Percentiles rank a stretch among this genome's conserved stretches.
These are phyloP conservation scores for Hamigera avellanea DNA, from an alignment of 495 filamentous ascomycete species.

Conservation along the genomic window DNA sequence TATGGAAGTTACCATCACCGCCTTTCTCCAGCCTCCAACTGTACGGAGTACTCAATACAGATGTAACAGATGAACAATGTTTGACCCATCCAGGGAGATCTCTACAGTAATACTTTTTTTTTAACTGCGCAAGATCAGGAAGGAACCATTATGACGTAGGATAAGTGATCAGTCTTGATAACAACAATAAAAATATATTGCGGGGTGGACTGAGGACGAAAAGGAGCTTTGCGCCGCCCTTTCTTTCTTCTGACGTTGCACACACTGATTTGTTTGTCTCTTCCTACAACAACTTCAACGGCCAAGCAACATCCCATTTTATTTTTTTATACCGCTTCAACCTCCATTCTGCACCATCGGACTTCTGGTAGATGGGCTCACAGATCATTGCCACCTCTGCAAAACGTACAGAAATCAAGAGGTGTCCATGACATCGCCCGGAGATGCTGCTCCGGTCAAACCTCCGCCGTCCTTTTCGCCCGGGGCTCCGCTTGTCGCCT, in stretches of 20 bases:
- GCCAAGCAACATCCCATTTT: neutral
- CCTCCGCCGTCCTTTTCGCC: conserved; percentile 46
- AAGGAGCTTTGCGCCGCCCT: no score
- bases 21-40: no score
- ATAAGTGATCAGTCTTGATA: no score
- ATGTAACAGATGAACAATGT: no score
- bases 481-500: conserved; percentile 38
- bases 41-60: no score
- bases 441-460: conserved; percentile 50
- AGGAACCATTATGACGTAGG: no score
- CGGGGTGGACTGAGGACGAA: no score
- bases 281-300: neutral
- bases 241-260: neutral
- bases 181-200: no score
- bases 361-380: neutral
- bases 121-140: no score
- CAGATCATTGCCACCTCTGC: neutral
- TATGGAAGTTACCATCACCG: no score
- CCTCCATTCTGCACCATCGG: neutral
- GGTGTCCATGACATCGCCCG: conserved; percentile 50
- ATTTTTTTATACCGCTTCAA: neutral
- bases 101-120: no score
- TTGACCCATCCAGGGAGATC: no score
- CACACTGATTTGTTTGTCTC: neutral
- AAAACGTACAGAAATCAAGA: conserved; percentile 1